A percentile compares a stretch with the other conserved stretches of the same genome.
Evolutionary conservation across 805 yeast genomes (phyloP).

Genomic region (Metschnikowia hibisci): DNA sequence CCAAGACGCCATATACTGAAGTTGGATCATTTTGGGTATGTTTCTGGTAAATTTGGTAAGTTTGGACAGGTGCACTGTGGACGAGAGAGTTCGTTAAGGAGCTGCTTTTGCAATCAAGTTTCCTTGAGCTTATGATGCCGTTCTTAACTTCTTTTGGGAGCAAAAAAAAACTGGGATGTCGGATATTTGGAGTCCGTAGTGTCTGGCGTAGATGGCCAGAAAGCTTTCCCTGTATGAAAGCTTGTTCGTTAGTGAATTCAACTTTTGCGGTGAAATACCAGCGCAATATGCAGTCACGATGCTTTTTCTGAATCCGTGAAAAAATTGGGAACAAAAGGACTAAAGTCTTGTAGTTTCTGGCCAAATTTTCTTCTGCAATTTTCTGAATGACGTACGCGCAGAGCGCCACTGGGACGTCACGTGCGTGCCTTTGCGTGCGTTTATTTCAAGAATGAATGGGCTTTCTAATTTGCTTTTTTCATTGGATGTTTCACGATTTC

Average conservation of each 20-base stretch:
- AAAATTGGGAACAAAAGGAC: not conserved
- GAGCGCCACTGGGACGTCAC: conserved; percentile 6
- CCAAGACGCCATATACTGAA: conserved; percentile 63
- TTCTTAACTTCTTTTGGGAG: no score
- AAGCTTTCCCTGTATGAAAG: no score
- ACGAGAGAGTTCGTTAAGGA: not conserved
- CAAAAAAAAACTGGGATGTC: no score
- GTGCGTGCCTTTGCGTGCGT: not conserved
- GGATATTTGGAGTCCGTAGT: no score
- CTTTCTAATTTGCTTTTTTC: not conserved
- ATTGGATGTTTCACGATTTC: not conserved
- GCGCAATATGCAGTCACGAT: not conserved
- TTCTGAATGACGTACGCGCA: conserved; percentile 3
- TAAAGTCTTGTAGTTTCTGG: conserved; percentile 1
- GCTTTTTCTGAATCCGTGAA: not conserved
- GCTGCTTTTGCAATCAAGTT: not conserved
- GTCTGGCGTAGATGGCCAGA: no score
- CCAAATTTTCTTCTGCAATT: conserved; percentile 3
- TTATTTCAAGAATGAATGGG: not conserved
- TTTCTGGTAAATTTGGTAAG: not conserved
- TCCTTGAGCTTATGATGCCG: not conserved
- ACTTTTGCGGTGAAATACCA: no score
- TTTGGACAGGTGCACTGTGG: not conserved
- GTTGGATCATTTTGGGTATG: conserved; percentile 22
- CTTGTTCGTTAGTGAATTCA: no score